Evolutionary conservation across 768 basidiomycete species (phyloP).

Genomic region (Hygrophoropsis aurantiaca): DNA sequence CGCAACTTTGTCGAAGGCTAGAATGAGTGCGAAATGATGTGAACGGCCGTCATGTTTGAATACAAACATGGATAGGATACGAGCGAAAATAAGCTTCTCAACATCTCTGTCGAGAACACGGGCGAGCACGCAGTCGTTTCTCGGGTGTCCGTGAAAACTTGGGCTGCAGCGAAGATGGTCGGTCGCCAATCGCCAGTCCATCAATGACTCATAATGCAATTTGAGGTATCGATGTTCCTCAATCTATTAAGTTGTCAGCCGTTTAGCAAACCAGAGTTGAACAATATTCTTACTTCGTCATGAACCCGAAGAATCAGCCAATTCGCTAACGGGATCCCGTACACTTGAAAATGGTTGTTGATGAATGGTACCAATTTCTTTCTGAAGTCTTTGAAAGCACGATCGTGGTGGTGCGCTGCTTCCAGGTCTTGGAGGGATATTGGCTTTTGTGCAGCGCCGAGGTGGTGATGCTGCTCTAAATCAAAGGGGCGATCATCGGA

Average conservation of each 20-base stretch:
- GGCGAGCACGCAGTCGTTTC: constrained; percentile 25
- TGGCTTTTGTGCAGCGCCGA: not conserved
- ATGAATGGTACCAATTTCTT: constrained; percentile 2
- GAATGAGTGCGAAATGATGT: constrained; percentile 6
- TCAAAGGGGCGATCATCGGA: not conserved
- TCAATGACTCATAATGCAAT: constrained; percentile 24
- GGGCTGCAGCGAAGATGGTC: constrained; percentile 33
- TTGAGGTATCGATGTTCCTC: constrained; percentile 22
- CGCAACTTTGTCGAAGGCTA: no score
- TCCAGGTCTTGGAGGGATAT: not conserved
- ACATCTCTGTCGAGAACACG: constrained; percentile 1
- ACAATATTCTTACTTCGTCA: not conserved
- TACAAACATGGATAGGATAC: constrained; percentile 1
- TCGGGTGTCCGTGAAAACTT: constrained; percentile 20
- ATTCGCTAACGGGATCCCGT: not conserved
- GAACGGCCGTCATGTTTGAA: not conserved
- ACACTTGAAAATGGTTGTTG: not conserved
- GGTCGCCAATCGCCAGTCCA: constrained; percentile 25
- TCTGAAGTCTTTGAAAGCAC: not conserved
- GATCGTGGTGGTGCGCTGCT: not conserved
- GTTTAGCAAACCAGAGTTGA: not conserved
- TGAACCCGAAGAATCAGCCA: not conserved
- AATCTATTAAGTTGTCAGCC: constrained; percentile 12
- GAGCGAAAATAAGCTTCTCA: not conserved
- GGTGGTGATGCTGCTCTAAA: not conserved